These are phyloP conservation scores for Fusarium buharicum DNA, from an alignment of 2,329 filamentous ascomycete species.

Conservation along the genomic window DNA sequence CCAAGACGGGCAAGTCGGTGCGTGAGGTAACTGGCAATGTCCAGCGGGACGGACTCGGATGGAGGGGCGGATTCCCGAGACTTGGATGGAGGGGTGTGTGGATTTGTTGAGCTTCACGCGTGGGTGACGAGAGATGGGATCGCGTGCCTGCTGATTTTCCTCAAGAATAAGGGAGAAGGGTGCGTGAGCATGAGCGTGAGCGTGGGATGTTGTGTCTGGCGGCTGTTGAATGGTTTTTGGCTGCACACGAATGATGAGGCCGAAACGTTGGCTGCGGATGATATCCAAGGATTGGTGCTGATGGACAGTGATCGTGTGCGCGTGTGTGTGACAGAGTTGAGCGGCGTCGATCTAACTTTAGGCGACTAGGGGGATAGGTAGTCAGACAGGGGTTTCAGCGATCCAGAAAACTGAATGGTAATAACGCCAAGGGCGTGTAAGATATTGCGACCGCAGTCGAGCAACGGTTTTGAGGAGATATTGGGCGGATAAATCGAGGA, in stretches of 20 bases:
- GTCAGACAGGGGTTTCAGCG: constrained; percentile 29
- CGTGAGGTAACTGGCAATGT: constrained; percentile 33
- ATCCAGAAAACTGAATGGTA: constrained; percentile 13
- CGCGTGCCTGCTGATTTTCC: constrained; percentile 40
- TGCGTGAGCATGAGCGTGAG: constrained; percentile 39
- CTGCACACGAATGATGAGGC: constrained; percentile 29
- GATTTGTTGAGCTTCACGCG: constrained; percentile 25
- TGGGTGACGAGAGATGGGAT: constrained; percentile 38
- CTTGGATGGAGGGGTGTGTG: constrained; percentile 40
- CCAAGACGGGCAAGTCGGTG: constrained; percentile 46
- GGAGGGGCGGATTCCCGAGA: constrained; percentile 39
- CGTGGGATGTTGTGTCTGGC: constrained; percentile 37
- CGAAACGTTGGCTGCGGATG: constrained; percentile 22
- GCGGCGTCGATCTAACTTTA: constrained; percentile 37
- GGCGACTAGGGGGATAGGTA: constrained; percentile 26
- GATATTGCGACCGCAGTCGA: constrained; percentile 10
- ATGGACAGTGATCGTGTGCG: constrained; percentile 36
- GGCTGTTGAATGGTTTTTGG: constrained; percentile 19
- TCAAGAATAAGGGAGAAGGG: constrained; percentile 9
- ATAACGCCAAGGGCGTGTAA: constrained; percentile 14
- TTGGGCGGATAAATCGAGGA: constrained; percentile 17
- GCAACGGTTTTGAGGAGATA: constrained; percentile 13
- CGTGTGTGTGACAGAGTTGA: constrained; percentile 31
- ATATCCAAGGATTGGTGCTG: constrained; percentile 25
- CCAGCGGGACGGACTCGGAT: constrained; percentile 30